phyloP scores from a whole-genome alignment of 2,329 filamentous ascomycete genomes.

The Fusarium musae region DNA sequence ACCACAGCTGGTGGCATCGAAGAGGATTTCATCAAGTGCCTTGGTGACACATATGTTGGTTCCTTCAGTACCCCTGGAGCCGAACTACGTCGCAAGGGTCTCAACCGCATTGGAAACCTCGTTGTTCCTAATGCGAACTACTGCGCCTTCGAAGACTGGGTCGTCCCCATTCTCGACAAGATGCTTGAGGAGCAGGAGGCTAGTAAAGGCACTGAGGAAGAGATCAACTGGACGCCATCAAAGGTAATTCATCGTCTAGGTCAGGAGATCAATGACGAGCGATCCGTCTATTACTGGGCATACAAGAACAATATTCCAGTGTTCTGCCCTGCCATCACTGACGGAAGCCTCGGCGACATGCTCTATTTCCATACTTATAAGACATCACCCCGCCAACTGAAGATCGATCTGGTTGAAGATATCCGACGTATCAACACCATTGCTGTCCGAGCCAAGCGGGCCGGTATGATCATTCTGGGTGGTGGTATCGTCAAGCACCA shows the following conservation, averaged over 20 bases:
- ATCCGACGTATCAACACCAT: constrained; percentile 94
- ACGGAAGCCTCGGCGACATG: constrained; percentile 97
- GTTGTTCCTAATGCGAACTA: constrained; percentile 96
- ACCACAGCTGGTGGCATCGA: constrained; percentile 96
- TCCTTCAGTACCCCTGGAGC: constrained; percentile 83
- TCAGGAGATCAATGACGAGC: constrained; percentile 92
- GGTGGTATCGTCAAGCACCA: constrained; percentile 98
- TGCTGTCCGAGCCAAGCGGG: constrained; percentile 84
- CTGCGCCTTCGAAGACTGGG: constrained; percentile 97
- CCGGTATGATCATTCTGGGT: constrained; percentile 95
- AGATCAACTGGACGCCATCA: constrained; percentile 91
- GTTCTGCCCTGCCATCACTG: constrained; percentile 95
- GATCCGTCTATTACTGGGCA: constrained; percentile 96
- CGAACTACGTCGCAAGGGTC: constrained; percentile 81
- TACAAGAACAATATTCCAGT: constrained; percentile 97
- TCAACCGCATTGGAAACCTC: constrained; percentile 96
- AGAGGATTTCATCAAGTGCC: constrained; percentile 98
- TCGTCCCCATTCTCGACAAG: constrained; percentile 91
- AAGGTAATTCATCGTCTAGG: constrained; percentile 91
- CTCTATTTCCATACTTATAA: constrained; percentile 98
- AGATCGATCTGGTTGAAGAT: constrained; percentile 92
- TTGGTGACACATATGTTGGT: constrained; percentile 92
- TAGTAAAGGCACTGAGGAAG: constrained; percentile 72
- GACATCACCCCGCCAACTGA: constrained; percentile 80
- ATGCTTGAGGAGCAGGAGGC: constrained; percentile 96